Evolutionary conservation across 306 rosid genomes (phyloP), one percentile per base, ranked within the genome.

Genomic region (Malus asiatica): DNA sequence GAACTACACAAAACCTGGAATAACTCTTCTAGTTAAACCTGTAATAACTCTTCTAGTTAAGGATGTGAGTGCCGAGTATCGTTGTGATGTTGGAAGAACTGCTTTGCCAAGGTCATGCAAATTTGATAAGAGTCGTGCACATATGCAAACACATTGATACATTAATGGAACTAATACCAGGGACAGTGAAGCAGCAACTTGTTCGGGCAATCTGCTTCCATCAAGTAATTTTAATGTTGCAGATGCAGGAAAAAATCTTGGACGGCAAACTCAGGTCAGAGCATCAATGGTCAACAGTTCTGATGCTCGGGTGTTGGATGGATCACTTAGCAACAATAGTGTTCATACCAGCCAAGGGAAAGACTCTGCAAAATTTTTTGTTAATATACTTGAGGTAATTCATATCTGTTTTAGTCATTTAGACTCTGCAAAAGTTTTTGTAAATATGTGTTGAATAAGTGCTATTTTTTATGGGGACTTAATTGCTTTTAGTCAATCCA

Each of bases 1-100:
- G 86, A 84, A 71, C 67, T 89, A 89, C 72, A 75, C 71, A 64
- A 92, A 78, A 80, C 93, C 90, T 48, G 98, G 97, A 75, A 88
- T 87, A 83, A 66, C 83, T 72, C 80, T 73, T 23, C 23, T 23
- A 23, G 23, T 23, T 23, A 23, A 23, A 23, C 23, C 23, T 23
- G 23, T 23, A 23, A 23, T 23, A 23, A 66, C 83, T 72, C 80
- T 73, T 57, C 72, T 70, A 45, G 83, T 87, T 75, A 78, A 78
- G 73, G 78, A 70, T 75, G 68, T 62, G 29, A 51, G 74, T 80
- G 62, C 79, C 45, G 80, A 71, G 19, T 59, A 12, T 61, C 52
- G 61, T 87, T 70, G 77, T 76, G 78, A 78, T 71, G 55, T 70
- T 68, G 80, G 80, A 80, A 81, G 77, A 79, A 58, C 70, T 58